Evolutionary conservation across 2,329 filamentous ascomycete species (phyloP), one percentile per base, ranked within the genome.

Genomic region (Fusarium graminum): DNA sequence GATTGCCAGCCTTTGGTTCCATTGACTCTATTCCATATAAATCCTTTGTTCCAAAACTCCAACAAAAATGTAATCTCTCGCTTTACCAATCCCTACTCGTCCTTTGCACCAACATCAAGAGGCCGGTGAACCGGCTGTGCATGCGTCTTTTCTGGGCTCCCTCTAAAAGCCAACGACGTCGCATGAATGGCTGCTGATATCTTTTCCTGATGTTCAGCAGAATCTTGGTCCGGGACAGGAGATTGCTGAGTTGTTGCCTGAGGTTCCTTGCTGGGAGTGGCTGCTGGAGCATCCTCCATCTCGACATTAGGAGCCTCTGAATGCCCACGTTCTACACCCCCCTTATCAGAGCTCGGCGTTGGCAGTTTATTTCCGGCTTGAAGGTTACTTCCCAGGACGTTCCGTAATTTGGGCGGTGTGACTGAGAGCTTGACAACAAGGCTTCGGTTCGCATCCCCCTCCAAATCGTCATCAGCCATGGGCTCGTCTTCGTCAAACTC

Each of bases 341-440:
- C 60, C 29, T 71, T 64, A 38, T 72, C 63, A 13, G 64, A 59
- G 12, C 65, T 70, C 9, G 69, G 58, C 16, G 65, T 67, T 17
- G 70, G 70, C 22, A 73, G 44, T 53, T 68, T 61, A 51, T 72
- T 70, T 30, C 61, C 58, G 10, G 58, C 70, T 59, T 70, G 69
- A 34, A 57, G 52, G 39, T 59, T 68, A 0, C 74, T 66, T 12
- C 61, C 55, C 29, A 80, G 56, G 6, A 72, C 76, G 17, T 69
- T 77, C 52, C 70, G 74, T 54, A 78, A 79, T 67, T 67, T 80
- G 44, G 73, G 82, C 68, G 76, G 71, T 39, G 82, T 82, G 22
- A 89, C 78, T 8, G 84, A 83, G 14, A 97, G 82, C 75, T 92
- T 94, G 56, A 97, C 90, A 49, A 97, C 85, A 39, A 94, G 83